Base-by-base conservation (phyloP, 2,329 filamentous ascomycete species). In the Xylariales sp. region DNA sequence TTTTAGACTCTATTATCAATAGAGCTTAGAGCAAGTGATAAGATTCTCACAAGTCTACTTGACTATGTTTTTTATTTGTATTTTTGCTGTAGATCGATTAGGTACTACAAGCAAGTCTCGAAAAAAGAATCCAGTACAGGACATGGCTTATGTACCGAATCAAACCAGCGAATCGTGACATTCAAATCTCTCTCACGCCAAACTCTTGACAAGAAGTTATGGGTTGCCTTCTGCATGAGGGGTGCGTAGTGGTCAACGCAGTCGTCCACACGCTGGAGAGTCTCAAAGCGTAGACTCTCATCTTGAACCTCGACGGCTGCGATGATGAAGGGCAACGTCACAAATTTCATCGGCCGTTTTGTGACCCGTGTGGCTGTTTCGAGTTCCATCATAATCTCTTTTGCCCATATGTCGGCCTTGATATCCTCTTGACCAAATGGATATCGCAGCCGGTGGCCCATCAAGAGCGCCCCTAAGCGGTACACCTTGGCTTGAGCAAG, bases 401-500 rank as follows among this genome's bases (percentile, higher is more conserved):
- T 49, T 2, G 53, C 53, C 52, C 50, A 55, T 13, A 47, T 47
- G 4, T 48, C 45, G 30, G 52, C 53, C 14, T 49, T 44, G 16
- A 5, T 24, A 33, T 54, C 52, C 20, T 53, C 19, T 11, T 45
- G 33, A n/a, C 51, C 51, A 40, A 56, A 55, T 11, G 33, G 13
- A 42, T 32, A 46, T 38, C 44, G 49, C 13, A 56, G 29, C 8
- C 53, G 45, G 36, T 56, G 53, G 24, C 47, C 40, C 7, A 55
- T 15, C 13, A 56, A 47, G 7, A 56, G 46, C 20, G 35, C 52
- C 15, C 40, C 52, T 11, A 53, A 43, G 13, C 53, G 50, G 24
- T 56, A 56, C 12, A 54, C 38, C 37, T 47, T 52, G 24, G 50
- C 51, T 44, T 56, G 53, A 18, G 50, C 47, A 19, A 55, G 52